phyloP scores from a whole-genome alignment of 2,329 filamentous ascomycete species.

The Ophiostoma sp. region DNA sequence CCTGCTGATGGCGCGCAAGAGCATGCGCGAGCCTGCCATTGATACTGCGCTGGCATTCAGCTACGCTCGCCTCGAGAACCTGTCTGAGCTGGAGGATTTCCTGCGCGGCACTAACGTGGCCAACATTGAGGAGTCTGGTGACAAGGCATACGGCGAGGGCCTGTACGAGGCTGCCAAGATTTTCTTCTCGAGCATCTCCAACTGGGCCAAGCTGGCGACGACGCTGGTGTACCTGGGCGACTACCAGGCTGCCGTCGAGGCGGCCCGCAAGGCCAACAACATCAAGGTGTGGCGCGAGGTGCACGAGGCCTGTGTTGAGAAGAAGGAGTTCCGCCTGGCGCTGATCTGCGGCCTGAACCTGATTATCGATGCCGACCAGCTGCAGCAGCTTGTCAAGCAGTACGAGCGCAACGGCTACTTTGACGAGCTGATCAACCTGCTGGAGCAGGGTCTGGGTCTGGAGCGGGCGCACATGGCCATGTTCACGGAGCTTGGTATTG shows the following conservation, averaged over 20 bases:
- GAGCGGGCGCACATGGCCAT: constrained; percentile 94
- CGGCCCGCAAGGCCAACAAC: constrained; percentile 96
- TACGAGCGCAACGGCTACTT: constrained; percentile 98
- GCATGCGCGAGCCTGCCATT: constrained; percentile 83
- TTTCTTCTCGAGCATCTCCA: constrained; percentile 96
- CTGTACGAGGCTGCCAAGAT: constrained; percentile 97
- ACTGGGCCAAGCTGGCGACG: constrained; percentile 98
- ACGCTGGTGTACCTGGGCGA: constrained; percentile 95
- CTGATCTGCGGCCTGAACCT: constrained; percentile 98
- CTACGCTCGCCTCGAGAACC: constrained; percentile 85
- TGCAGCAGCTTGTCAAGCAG: constrained; percentile 87
- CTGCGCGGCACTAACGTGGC: constrained; percentile 88
- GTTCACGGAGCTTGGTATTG: constrained; percentile 90
- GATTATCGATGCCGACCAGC: constrained; percentile 93
- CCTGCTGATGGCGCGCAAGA: constrained; percentile 95
- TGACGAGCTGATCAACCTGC: constrained; percentile 88
- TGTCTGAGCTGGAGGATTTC: constrained; percentile 94
- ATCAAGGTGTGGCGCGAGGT: constrained; percentile 99
- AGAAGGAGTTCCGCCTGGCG: constrained; percentile 98
- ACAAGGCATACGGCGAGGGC: constrained; percentile 94
- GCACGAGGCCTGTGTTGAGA: constrained; percentile 88
- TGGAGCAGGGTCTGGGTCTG: constrained; percentile 90
- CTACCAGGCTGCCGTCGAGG: constrained; percentile 96
- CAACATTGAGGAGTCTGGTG: constrained; percentile 91
- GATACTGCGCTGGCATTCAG: constrained; percentile 93